These are phyloP conservation scores for Novakomyces olei DNA, from an alignment of 805 yeast genomes.

Conservation along the genomic window DNA sequence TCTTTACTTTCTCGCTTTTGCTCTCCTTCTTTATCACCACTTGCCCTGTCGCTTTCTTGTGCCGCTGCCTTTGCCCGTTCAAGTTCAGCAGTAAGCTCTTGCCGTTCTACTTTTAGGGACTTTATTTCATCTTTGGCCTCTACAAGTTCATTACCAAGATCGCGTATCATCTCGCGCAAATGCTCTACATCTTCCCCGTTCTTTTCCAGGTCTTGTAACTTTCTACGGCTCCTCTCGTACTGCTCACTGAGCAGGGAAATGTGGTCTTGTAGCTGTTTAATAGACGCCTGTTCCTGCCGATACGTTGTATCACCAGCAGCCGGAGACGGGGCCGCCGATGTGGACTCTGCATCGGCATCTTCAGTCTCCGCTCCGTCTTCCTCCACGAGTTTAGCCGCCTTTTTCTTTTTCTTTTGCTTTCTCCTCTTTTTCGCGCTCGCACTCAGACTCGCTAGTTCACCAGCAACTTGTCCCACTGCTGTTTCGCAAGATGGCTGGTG, in stretches of 20 bases:
- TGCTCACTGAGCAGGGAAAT: conserved; percentile 5
- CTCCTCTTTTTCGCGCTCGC: conserved; percentile 13
- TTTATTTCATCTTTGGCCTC: conserved; percentile 29
- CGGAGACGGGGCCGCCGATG: conserved; percentile 5
- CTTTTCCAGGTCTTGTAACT: conserved; percentile 4
- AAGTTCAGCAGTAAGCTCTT: conserved; percentile 7
- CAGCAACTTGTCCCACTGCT: background rate
- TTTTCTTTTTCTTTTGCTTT: conserved; percentile 12
- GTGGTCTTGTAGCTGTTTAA: conserved; percentile 7
- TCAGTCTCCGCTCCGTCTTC: conserved; percentile 2
- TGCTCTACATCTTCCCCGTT: conserved; percentile 38
- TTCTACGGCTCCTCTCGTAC: conserved; percentile 5
- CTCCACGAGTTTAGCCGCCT: conserved; percentile 4
- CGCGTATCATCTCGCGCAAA: conserved; percentile 52
- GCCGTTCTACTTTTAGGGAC: conserved; percentile 6
- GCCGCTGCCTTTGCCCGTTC: conserved; percentile 9
- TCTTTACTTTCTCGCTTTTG: conserved; percentile 7
- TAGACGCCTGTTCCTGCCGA: conserved; percentile 7
- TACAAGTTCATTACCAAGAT: conserved; percentile 62
- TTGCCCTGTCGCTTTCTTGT: too few species aligned
- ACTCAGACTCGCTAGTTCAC: background rate
- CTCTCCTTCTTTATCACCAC: conserved; percentile 7
- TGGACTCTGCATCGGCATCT: conserved; percentile 4
- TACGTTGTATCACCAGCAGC: conserved; percentile 2
- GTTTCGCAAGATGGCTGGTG: background rate